These are phyloP conservation scores for Saccharomycopsis selenospora DNA, from an alignment of 805 yeast species.

Conservation along the genomic window DNA sequence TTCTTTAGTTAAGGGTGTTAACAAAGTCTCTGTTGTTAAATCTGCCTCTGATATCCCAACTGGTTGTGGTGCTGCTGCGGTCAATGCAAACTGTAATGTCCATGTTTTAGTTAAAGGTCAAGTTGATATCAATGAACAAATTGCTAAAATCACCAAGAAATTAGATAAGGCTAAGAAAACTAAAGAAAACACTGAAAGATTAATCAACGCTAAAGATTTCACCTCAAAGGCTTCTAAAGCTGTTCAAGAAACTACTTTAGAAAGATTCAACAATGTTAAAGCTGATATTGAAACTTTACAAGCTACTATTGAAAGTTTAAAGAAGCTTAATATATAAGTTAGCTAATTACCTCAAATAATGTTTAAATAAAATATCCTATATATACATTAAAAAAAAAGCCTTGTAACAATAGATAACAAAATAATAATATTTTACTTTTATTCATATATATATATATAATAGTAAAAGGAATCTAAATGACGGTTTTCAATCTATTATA, in stretches of 20 bases:
- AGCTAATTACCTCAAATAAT: too few species aligned
- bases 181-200: constrained; percentile 49
- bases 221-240: constrained; percentile 76
- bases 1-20: constrained; percentile 87
- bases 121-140: constrained; percentile 87
- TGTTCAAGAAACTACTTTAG: constrained; percentile 69
- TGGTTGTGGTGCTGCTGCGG: constrained; percentile 84
- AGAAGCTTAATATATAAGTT: constrained; percentile 56
- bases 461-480: too few species aligned
- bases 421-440: too few species aligned
- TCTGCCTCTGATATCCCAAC: constrained; percentile 57
- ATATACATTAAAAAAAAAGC: too few species aligned
- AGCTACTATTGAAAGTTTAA: constrained; percentile 77
- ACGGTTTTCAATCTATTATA: not conserved
- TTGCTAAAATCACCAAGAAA: constrained; percentile 73
- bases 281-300: constrained; percentile 91
- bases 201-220: constrained; percentile 63
- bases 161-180: constrained; percentile 54
- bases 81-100: constrained; percentile 74
- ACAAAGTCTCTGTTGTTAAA: constrained; percentile 58
- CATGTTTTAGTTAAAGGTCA: constrained; percentile 92
- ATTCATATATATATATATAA: too few species aligned
- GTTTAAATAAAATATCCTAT: too few species aligned
- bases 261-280: constrained; percentile 56
- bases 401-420: too few species aligned